Base-by-base conservation (phyloP, 306 rosid genomes). In the Delonix regia region DNA sequence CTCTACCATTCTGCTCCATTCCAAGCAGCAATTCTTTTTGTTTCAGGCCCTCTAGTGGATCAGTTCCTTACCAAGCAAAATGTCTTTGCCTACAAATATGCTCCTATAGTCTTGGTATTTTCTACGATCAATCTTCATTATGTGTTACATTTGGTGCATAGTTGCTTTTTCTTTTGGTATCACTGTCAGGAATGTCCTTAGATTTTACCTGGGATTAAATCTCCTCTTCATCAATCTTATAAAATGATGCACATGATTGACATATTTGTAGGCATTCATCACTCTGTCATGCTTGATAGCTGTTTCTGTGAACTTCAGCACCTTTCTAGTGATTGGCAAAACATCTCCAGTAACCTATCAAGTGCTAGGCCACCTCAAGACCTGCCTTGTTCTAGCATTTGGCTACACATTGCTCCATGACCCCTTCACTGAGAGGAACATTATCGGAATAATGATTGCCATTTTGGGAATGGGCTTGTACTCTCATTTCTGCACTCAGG, bases 331-430 rank as follows among this genome's bases (percentile, higher is more conserved):
- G 14, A 95, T 95, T 56, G 99, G 99, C 2, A 95, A 93, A 86
- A 95, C 99, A 78, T 95, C 99, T 15, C 99, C 99, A 0, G 99
- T 95, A 22, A 95, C 99, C 3, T 95, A 95, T 71, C 99, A 95
- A 88, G 99, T 95, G 51, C 80, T 95, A 16, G 99, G 99, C 15
- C 99, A 95, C 78, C 98, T 95, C 83, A 95, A 95, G 87, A 95
- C 99, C 18, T 95, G 99, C 83, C 96, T 95, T 81, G 96, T 95
- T 65, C 90, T 95, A 25, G 99, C 85, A 52, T 93, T 95, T 87
- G 98, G 98, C 57, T 95, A 95, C 85, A 95, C 98, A 79, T 87
- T 95, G 27, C 93, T 95, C 3, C 99, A 88, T 84, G 99, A 93
- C 45, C 99, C 99, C 33, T 95, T 95, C 88, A 89, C 96, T 0